Percentiles rank a stretch among this genome's conserved stretches.
phyloP scores from a whole-genome alignment of 768 basidiomycete species.

The Kondoa malvinella region DNA sequence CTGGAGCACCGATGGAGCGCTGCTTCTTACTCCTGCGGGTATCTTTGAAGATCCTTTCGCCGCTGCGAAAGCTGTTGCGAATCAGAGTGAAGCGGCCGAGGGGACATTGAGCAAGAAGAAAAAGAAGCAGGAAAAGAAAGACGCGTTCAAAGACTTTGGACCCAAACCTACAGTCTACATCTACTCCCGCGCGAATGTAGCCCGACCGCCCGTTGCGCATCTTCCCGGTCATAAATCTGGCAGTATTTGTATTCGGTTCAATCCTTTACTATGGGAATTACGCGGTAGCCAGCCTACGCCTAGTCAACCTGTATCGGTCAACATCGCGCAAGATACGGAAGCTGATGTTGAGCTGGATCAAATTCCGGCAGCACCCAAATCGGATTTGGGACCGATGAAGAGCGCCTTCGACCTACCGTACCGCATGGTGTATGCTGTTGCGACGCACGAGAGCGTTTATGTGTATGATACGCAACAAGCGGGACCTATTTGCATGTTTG shows the following conservation, averaged over 20 bases:
- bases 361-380: conserved; percentile 10
- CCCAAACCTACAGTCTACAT: conserved; percentile 64
- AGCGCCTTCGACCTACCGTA: conserved; percentile 81
- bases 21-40: conserved; percentile 87
- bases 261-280: conserved; percentile 82
- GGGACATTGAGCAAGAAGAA: not conserved
- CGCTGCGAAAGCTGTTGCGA: not conserved
- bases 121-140: conserved; percentile 17
- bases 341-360: not conserved
- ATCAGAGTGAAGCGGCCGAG: not conserved
- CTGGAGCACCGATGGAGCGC: conserved; percentile 85
- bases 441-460: conserved; percentile 85
- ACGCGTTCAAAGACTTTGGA: conserved; percentile 20
- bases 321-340: conserved; percentile 6
- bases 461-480: conserved; percentile 96
- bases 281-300: conserved; percentile 36
- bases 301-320: not conserved
- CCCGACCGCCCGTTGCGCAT: conserved; percentile 72
- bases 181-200: conserved; percentile 87
- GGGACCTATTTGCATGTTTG: conserved; percentile 73
- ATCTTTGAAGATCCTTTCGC: conserved; percentile 72
- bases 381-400: conserved; percentile 27
- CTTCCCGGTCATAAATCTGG: conserved; percentile 92
- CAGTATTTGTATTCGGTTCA: conserved; percentile 82
- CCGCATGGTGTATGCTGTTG: conserved; percentile 83